Base-by-base conservation (phyloP, 768 basidiomycete species). In the Tricholoma flavovirens region DNA sequence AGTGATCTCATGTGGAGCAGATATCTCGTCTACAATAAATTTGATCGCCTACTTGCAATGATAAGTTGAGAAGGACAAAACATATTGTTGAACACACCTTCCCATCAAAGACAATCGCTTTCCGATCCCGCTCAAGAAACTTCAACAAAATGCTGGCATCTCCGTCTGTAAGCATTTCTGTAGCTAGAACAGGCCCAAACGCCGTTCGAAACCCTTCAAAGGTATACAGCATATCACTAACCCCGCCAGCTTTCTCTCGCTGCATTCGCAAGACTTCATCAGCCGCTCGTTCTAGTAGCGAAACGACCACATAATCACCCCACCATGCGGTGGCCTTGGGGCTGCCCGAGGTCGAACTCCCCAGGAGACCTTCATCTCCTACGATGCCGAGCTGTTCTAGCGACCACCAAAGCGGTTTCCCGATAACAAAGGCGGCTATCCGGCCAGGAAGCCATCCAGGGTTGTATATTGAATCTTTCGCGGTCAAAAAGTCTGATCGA, bases 321-420 rank as follows among this genome's bases (percentile, higher is more conserved):
- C 76, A 82, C 83, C 69, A 87, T 59, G 59, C 68, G 58, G 69
- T 79, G 73, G 86, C 71, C 50, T 72, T 72, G 29, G 71, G 62
- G 15, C 60, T 59, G 2, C 62, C 53, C 15, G 62, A 64, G 5
- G 35, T 53, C 8, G 64, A 60, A 22, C 67, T 59, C 14, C 69
- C 61, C 10, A 75, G 33, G 2, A 78, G 53, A 12, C 78, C 72
- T 22, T 87, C 86, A 48, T 89, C 87, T 2, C 81, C 82, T 6
- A 88, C 81, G 3, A 93, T 71, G 22, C 83, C 86, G n/a, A 86
- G 73, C 59, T 90, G 89, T 59, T 87, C 84, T 55, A 94, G 78
- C 2, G 87, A 84, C 92, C 92, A 94, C 88, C 87, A 91, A 1
- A 94, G 72, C 2, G 92, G 91, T 62, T 82, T 84, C 6, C 85